These are phyloP conservation scores for Fusarium pilosicola DNA, from an alignment of 2,329 filamentous ascomycete species.

Conservation along the genomic window DNA sequence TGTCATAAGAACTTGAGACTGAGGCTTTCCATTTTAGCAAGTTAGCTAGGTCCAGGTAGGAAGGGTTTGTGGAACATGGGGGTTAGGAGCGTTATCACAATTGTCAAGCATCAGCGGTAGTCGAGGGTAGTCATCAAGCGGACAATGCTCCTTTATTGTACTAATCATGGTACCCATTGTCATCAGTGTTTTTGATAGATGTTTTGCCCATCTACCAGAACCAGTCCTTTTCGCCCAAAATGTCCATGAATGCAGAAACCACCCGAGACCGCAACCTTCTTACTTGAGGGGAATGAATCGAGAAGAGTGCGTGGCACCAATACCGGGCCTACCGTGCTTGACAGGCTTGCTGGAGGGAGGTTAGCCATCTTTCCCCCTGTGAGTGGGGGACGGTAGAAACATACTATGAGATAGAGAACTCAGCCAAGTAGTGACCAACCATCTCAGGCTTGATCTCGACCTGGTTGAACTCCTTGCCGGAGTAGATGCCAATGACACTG, in stretches of 20 bases:
- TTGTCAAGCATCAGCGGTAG: slow-evolving; percentile 27
- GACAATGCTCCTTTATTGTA: slow-evolving; percentile 56
- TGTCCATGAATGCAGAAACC: slow-evolving; percentile 68
- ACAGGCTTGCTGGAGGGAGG: slow-evolving; percentile 83
- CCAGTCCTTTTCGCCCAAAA: slow-evolving; percentile 67
- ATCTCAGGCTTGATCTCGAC: slow-evolving; percentile 99
- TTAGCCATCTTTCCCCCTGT: slow-evolving; percentile 55
- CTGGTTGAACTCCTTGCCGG: slow-evolving; percentile 99
- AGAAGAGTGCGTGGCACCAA: slow-evolving; percentile 99
- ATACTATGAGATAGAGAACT: slow-evolving; percentile 99
- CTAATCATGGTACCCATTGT: slow-evolving; percentile 57
- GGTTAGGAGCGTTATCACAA: slow-evolving; percentile 7
- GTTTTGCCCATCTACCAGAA: slow-evolving; percentile 61
- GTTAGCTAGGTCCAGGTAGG: neutral
- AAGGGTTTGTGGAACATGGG: neutral
- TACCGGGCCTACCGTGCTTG: slow-evolving; percentile 99
- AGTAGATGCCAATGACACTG: slow-evolving; percentile 98
- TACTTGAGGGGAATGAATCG: slow-evolving; percentile 99
- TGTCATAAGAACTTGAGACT: neutral
- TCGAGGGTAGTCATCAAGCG: slow-evolving; percentile 45
- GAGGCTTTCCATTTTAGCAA: neutral
- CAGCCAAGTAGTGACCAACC: slow-evolving; percentile 99
- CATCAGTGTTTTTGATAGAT: slow-evolving; percentile 58
- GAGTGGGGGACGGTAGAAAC: slow-evolving; percentile 52
- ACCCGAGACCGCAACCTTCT: slow-evolving; percentile 68